Conservation (phyloP, 2,329 filamentous ascomycete genomes). For the Talaromyces sp. region DNA sequence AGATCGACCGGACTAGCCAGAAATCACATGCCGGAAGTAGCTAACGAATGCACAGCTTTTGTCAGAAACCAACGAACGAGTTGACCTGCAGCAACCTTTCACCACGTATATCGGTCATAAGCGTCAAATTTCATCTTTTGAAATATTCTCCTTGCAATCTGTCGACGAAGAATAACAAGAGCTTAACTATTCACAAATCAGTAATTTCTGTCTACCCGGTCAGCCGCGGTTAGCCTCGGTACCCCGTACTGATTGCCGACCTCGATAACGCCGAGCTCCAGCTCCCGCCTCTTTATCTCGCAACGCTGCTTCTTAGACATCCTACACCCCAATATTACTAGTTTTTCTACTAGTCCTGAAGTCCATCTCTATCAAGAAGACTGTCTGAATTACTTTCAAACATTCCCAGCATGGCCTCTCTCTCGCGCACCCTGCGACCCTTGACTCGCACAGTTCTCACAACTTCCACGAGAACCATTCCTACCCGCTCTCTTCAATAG, state of each 20-base stretch:
- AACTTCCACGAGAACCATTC: constrained; percentile 33
- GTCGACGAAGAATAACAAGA: background rate
- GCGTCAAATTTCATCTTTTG: too few relatives aligned
- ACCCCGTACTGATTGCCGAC: background rate
- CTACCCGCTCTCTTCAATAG: constrained; percentile 39
- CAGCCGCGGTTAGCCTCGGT: constrained; percentile 14
- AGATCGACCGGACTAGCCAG: too few relatives aligned
- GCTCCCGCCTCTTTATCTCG: background rate
- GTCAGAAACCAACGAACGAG: too few relatives aligned
- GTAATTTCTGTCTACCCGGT: constrained; percentile 5
- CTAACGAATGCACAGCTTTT: too few relatives aligned
- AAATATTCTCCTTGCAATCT: background rate
- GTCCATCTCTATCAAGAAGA: background rate
- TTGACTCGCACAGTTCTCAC: constrained; percentile 39
- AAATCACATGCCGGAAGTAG: too few relatives aligned
- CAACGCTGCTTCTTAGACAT: background rate
- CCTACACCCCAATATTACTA: background rate
- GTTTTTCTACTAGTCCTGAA: background rate
- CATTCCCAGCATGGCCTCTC: constrained; percentile 41
- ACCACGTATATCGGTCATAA: background rate
- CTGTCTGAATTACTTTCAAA: background rate
- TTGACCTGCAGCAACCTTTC: background rate
- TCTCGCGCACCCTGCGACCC: constrained; percentile 45
- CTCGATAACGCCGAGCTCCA: background rate
- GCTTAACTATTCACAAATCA: background rate